A percentile compares a stretch with the other conserved stretches of the same genome.
Conservation (phyloP, 2,329 filamentous ascomycete species). For the Colletotrichum cordylinicola region DNA sequence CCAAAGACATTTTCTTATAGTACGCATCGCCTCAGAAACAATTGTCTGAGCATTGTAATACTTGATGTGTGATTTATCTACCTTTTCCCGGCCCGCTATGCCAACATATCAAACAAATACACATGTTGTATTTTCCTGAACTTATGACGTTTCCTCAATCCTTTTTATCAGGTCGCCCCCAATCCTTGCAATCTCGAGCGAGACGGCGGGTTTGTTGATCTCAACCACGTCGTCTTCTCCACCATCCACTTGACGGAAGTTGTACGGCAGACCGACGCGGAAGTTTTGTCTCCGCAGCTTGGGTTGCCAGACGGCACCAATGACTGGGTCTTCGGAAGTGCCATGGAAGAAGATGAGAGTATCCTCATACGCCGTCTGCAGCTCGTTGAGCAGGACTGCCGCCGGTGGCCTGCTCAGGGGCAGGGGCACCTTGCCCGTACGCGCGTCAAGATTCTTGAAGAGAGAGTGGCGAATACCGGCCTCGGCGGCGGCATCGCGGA, state of each 20-base stretch:
- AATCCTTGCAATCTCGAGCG: slow-evolving; percentile 75
- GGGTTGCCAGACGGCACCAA: slow-evolving; percentile 66
- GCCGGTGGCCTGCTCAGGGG: slow-evolving; percentile 67
- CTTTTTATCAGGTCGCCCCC: slow-evolving; percentile 71
- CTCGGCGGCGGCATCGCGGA: slow-evolving; percentile 42
- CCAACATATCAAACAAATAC: not conserved
- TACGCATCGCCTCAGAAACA: not conserved
- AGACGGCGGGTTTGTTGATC: slow-evolving; percentile 70
- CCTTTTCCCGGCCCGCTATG: not conserved
- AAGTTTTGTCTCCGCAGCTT: slow-evolving; percentile 63
- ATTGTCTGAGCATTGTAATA: not conserved
- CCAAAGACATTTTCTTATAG: slow-evolving; percentile 11
- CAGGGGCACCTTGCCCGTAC: slow-evolving; percentile 47
- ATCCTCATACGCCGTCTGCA: slow-evolving; percentile 70
- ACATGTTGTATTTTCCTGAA: not conserved
- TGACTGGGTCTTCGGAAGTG: slow-evolving; percentile 55
- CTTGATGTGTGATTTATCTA: not conserved
- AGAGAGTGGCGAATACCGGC: slow-evolving; percentile 46
- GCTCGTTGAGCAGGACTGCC: slow-evolving; percentile 68
- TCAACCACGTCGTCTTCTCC: slow-evolving; percentile 56
- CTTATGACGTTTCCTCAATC: slow-evolving; percentile 56
- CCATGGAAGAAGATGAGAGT: slow-evolving; percentile 84
- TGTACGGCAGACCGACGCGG: slow-evolving; percentile 74
- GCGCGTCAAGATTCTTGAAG: slow-evolving; percentile 83
- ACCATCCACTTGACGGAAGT: slow-evolving; percentile 41